These are phyloP conservation scores for Hordeum marinum DNA, from an alignment of 176 grass and related monocot genomes.

Conservation along the genomic window DNA sequence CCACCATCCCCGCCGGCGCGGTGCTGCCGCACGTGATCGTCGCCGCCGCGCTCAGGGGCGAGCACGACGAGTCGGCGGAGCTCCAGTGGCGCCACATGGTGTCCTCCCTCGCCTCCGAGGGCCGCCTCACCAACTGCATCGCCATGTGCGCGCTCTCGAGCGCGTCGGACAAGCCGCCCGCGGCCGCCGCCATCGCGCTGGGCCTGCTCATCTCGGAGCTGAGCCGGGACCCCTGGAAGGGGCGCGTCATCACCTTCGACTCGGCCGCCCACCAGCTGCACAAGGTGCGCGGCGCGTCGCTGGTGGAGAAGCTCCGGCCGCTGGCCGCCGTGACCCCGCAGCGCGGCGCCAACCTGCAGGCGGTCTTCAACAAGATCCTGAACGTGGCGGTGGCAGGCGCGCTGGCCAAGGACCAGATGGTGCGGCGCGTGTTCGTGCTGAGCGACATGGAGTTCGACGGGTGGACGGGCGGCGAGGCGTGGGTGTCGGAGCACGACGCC, in stretches of 20 bases:
- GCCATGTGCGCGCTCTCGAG: constrained; percentile 65
- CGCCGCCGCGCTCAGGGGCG: not conserved
- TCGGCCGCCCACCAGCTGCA: not conserved
- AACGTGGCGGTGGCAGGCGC: constrained; percentile 35
- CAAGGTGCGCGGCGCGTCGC: constrained; percentile 33
- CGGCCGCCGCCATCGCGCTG: constrained; percentile 50
- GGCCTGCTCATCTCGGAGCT: constrained; percentile 10
- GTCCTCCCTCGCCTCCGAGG: constrained; percentile 25
- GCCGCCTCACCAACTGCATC: constrained; percentile 42
- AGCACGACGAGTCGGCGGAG: constrained; percentile 10
- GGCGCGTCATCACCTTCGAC: constrained; percentile 6
- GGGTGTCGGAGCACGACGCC: not conserved
- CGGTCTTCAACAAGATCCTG: constrained; percentile 7
- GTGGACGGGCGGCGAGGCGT: not conserved
- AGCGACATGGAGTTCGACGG: constrained; percentile 42
- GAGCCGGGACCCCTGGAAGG: not conserved
- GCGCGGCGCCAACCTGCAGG: constrained; percentile 50
- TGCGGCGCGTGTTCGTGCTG: constrained; percentile 63
- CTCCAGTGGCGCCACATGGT: constrained; percentile 5
- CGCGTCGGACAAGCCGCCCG: constrained; percentile 23
- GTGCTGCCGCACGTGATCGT: not conserved
- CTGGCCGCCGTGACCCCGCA: constrained; percentile 30
- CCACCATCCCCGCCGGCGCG: not conserved
- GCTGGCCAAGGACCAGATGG: constrained; percentile 59
- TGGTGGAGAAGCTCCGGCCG: constrained; percentile 50